Percentiles rank a stretch among this genome's conserved stretches.
Conservation (phyloP, 441 rosid species). For the Croton setiger region DNA sequence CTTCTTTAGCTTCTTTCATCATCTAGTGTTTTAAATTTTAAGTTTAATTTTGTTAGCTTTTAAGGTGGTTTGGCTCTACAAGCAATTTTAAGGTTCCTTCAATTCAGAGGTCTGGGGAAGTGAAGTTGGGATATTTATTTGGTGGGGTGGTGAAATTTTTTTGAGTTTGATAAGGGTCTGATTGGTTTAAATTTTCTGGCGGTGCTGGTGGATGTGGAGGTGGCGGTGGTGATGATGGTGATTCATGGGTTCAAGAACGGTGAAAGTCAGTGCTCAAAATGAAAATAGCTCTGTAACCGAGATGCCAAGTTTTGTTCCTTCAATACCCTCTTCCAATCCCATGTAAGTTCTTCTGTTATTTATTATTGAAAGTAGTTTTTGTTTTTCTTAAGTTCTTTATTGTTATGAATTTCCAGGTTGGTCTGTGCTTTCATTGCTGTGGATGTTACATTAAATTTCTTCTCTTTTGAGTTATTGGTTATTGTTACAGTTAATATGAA, state of each 20-base stretch:
- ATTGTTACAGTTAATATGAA: not conserved
- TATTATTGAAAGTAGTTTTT: not conserved
- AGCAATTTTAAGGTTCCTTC: not conserved
- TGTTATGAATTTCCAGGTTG: not conserved
- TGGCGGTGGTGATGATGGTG: conserved; percentile 24
- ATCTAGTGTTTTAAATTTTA: not conserved
- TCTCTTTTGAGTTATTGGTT: not conserved
- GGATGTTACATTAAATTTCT: not conserved
- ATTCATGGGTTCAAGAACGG: conserved; percentile 45
- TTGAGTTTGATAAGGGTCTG: conserved; percentile 3
- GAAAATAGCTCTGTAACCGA: conserved; percentile 34
- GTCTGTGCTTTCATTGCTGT: not conserved
- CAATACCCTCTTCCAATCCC: conserved; percentile 37
- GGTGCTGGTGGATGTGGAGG: not conserved
- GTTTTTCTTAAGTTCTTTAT: not conserved
- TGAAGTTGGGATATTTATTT: not conserved
- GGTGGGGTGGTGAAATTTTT: conserved; percentile 7
- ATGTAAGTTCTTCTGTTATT: conserved; percentile 25
- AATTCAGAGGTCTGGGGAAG: not conserved
- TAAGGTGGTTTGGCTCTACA: not conserved
- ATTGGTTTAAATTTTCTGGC: conserved; percentile 13
- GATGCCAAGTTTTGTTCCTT: conserved; percentile 54
- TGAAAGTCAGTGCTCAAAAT: conserved; percentile 33
- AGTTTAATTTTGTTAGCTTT: not conserved
- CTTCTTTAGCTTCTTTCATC: not conserved